Evolutionary conservation across 768 basidiomycete genomes (phyloP), one percentile per base, ranked within the genome.

Genomic region (Kwoniella sp.): DNA sequence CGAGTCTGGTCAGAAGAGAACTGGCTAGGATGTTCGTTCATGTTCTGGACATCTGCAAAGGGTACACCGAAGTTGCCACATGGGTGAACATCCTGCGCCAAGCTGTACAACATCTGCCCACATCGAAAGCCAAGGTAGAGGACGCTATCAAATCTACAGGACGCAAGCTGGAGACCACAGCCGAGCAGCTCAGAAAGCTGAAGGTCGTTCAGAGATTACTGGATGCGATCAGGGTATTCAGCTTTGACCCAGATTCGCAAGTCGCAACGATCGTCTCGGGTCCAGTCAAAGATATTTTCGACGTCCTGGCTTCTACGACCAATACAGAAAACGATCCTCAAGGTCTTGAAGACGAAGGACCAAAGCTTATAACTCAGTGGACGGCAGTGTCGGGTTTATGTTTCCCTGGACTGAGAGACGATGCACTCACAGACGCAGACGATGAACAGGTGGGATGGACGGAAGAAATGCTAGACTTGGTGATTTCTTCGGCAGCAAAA

Each of bases 1-100:
- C 76, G 9, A 68, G 72, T 2, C 48, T 73, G 38, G 74, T 74
- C 20, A 47, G 76, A 22, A 65, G 70, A 56, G 76, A 78, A 61
- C 50, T 78, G n/a, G 67, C 65, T 4, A 56, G 63, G 25, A 67
- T 72, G 8, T 67, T 66, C 23, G 31, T 63, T 0, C 54, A 61
- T 4, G 51, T 70, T 0, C 28, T 74, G 15, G 20, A 55, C 2
- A 55, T 59, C 4, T 69, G 30, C 8, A 68, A 60, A 2, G 61
- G 53, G n/a, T 73, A 70, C 65, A 57, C 68, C 2, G 17, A 31
- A 5, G 23, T 76, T 12, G 65, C 59, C 15, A n/a, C 67, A 1
- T 69, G 63, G 68, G 64, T 67, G 4, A 63, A 56, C 29, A 28
- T 64, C 8, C 30, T 71, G 9, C 47, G 65, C 26, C 52, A 34